Base-by-base conservation (phyloP, 768 basidiomycete genomes). In the Amanita muscaria region DNA sequence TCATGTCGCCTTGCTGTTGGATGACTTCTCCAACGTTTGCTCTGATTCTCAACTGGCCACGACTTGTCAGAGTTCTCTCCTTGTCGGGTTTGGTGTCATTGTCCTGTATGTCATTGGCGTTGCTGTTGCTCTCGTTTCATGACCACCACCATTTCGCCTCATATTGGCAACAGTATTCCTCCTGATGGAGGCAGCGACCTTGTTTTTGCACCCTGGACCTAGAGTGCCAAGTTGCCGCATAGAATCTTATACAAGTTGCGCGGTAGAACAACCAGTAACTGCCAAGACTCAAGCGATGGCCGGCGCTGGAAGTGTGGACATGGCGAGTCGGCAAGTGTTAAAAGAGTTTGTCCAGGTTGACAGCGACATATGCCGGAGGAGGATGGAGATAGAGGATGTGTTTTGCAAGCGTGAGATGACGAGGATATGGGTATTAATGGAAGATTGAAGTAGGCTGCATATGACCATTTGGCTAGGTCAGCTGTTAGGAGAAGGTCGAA, bases 381-480 rank as follows among this genome's bases (percentile, higher is more conserved):
- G 53, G 4, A 27, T 12, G 30, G 70, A 60, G 15, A 68, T 59
- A 21, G 61, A 46, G 7, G 55, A 49, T 18, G 57, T 60, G 15
- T 64, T 32, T 44, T 70, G 68, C 33, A 79, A 68, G 31, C 82
- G 79, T 24, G 82, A 74, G 23, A 77, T 60, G 54, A 88, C 68
- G 49, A 89, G 77, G 73, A 69, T 34, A 86, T 57, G 0, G 87
- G 84, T 31, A 89, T 70, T 25, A 83, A 60, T 5, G 83, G 84
- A 12, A 89, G 76, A 57, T 88, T 81, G 56, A 86, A 58, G 63
- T 74, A 85, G 29, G 83, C 81, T 35, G 79, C 74, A 76, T 78
- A 80, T 1, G 83, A 79, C 87, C 87, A 89, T 42, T 79, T 76
- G 31, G 66, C 63, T 1, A 79, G 79, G 54, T 88, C 80, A 48